Base-by-base conservation (phyloP, 2,329 filamentous ascomycete species). In the Ophioceras dolichostomum region DNA sequence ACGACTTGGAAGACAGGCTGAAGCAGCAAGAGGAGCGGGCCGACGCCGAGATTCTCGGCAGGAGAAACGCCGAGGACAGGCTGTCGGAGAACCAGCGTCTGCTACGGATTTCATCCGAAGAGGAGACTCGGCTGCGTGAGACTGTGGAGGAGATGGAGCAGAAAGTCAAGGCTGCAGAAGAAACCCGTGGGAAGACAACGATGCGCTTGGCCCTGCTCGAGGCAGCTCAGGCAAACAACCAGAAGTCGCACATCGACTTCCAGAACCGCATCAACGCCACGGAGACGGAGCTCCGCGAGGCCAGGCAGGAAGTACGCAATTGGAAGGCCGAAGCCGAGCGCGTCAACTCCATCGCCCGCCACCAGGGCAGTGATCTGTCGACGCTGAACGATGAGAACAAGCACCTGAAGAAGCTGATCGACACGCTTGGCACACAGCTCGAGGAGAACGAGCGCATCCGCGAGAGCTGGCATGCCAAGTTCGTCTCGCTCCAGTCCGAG, bases 361-460 rank as follows among this genome's bases (percentile, higher is more conserved):
- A 66, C 38, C 63, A 64, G 44, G 60, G 63, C 26, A 61, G 63
- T 32, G 70, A 75, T 27, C 55, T 73, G 17, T 52, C 58, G 10
- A 59, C 69, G 29, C 59, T 62, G 3, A 46, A 65, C 9, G 67
- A 69, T 7, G 70, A 76, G 50, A 87, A 84, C 47, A 84, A 81
- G 55, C 79, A 81, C 45, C 65, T 95, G 39, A 77, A 79, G 47
- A 77, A 74, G 52, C 77, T 79, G 21, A 75, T 94, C 40, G 75
- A 79, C 43, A 79, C 77, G 17, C 68, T 94, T 39, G 76, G 79
- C 43, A 73, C 73, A 32, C 87, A 94, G 53, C 74, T 91, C 30
- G 79, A 91, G 50, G 88, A 94, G 60, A 89, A 86, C 50, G 78
- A 88, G 51, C 77, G 81, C 44, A 73, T 93, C 41, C 80, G 87